A percentile compares a stretch with the other conserved stretches of the same genome.
Evolutionary conservation across 768 basidiomycete species (phyloP).

Genomic region (Suillus brevipes): DNA sequence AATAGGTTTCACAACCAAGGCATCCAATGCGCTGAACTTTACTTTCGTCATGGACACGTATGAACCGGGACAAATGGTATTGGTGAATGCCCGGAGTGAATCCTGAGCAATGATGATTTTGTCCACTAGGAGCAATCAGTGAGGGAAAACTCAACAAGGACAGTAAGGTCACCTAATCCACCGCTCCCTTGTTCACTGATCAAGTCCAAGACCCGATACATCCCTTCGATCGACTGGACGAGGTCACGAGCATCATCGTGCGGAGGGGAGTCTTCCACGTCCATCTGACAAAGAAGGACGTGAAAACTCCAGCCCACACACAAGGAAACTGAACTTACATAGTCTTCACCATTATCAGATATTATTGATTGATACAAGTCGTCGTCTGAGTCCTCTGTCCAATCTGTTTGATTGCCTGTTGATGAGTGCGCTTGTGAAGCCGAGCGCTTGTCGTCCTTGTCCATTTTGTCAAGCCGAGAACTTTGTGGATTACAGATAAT

Average conservation of each 20-base stretch:
- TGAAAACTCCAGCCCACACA: slow-evolving; percentile 1
- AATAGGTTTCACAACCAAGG: slow-evolving; percentile 45
- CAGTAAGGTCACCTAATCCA: slow-evolving; percentile 45
- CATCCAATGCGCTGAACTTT: slow-evolving; percentile 54
- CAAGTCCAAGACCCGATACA: slow-evolving; percentile 55
- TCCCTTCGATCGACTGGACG: slow-evolving; percentile 37
- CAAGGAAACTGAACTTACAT: background rate
- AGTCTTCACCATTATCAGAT: background rate
- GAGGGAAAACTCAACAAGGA: too few relatives aligned
- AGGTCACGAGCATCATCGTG: slow-evolving; percentile 23
- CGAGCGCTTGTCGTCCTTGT: background rate
- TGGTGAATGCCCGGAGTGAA: slow-evolving; percentile 49
- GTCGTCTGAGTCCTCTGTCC: background rate
- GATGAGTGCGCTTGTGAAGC: background rate
- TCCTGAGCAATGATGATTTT: slow-evolving; percentile 62
- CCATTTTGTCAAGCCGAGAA: background rate
- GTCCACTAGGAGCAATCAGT: slow-evolving; percentile 42
- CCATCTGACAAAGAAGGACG: slow-evolving; percentile 19
- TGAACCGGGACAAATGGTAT: slow-evolving; percentile 48
- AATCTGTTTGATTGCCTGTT: background rate
- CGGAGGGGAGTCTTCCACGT: slow-evolving; percentile 10
- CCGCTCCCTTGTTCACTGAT: slow-evolving; percentile 51
- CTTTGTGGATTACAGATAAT: background rate
- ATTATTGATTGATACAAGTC: background rate
- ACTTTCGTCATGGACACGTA: slow-evolving; percentile 56